Conservation (phyloP, 73 alveolate species). For the Halteria grandinella region DNA sequence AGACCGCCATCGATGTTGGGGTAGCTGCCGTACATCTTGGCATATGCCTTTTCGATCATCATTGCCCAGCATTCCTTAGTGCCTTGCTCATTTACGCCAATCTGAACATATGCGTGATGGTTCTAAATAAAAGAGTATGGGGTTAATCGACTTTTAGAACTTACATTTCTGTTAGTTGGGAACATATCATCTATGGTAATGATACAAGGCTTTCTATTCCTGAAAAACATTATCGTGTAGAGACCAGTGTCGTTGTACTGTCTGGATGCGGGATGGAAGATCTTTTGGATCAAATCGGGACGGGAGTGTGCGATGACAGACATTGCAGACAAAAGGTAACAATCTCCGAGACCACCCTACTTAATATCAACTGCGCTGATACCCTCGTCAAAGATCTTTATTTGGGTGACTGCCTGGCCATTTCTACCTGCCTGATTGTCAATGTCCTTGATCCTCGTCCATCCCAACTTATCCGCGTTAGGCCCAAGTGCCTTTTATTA, state of each 20-base stretch:
- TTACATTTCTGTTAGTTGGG: too few relatives aligned
- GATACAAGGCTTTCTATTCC: slow-evolving; percentile 9
- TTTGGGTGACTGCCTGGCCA: not conserved
- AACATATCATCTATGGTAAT: slow-evolving; percentile 55
- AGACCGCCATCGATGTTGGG: slow-evolving; percentile 72
- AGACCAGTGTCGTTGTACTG: slow-evolving; percentile 42
- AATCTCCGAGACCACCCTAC: slow-evolving; percentile 54
- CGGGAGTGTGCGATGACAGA: slow-evolving; percentile 45
- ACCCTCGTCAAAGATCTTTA: slow-evolving; percentile 25
- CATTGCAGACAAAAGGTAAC: slow-evolving; percentile 65
- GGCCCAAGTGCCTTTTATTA: slow-evolving; percentile 17
- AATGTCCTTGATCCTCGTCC: slow-evolving; percentile 41
- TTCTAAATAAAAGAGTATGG: too few relatives aligned
- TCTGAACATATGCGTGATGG: slow-evolving; percentile 4
- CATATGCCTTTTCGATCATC: slow-evolving; percentile 79
- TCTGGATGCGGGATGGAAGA: slow-evolving; percentile 41
- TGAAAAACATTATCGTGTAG: slow-evolving; percentile 53
- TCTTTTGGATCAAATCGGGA: slow-evolving; percentile 35
- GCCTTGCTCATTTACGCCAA: not conserved
- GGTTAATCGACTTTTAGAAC: too few relatives aligned
- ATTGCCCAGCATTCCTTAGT: slow-evolving; percentile 62
- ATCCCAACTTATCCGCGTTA: not conserved
- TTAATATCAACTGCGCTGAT: slow-evolving; percentile 5
- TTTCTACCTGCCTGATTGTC: too few relatives aligned
- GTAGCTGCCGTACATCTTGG: slow-evolving; percentile 77